Evolutionary conservation across 495 filamentous ascomycete genomes (phyloP).

Genomic region (Penicillium coffeae): DNA sequence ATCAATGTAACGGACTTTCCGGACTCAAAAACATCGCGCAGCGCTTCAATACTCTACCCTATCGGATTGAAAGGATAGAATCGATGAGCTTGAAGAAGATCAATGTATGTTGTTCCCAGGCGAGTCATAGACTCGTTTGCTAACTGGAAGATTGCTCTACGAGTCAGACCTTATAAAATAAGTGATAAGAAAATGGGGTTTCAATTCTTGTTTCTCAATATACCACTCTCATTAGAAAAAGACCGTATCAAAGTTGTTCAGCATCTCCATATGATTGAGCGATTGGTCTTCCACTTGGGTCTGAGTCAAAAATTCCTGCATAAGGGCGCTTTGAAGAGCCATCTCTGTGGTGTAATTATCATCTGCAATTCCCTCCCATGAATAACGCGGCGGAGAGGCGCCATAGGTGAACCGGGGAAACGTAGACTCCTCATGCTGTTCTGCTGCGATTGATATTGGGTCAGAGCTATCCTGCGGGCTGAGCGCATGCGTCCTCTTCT

Average conservation of each 20-base stretch:
- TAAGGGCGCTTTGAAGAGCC: slow-evolving; percentile 33
- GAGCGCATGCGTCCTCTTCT: too few relatives aligned
- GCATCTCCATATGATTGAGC: slow-evolving; percentile 27
- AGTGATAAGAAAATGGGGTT: too few relatives aligned
- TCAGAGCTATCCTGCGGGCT: neutral
- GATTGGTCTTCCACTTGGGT: slow-evolving; percentile 26
- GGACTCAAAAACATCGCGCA: slow-evolving; percentile 64
- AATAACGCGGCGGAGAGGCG: too few relatives aligned
- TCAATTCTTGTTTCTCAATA: neutral
- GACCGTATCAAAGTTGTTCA: slow-evolving; percentile 15
- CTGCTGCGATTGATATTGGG: neutral
- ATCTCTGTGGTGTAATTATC: slow-evolving; percentile 30
- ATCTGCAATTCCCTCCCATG: neutral
- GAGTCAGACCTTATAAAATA: too few relatives aligned
- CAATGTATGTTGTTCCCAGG: slow-evolving; percentile 59
- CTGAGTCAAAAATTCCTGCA: slow-evolving; percentile 36
- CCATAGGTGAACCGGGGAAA: neutral
- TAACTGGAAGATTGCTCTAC: neutral
- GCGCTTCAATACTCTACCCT: slow-evolving; percentile 71
- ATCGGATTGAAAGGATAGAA: slow-evolving; percentile 47
- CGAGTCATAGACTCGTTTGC: slow-evolving; percentile 50
- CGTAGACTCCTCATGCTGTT: neutral
- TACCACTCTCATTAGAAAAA: slow-evolving; percentile 3
- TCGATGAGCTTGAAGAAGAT: slow-evolving; percentile 64
- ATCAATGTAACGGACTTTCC: slow-evolving; percentile 67